A percentile compares a stretch with the other conserved stretches of the same genome.
These are phyloP conservation scores for Fraxinus xanthoxyloides DNA, from an alignment of 305 asterid species.

Conservation along the genomic window DNA sequence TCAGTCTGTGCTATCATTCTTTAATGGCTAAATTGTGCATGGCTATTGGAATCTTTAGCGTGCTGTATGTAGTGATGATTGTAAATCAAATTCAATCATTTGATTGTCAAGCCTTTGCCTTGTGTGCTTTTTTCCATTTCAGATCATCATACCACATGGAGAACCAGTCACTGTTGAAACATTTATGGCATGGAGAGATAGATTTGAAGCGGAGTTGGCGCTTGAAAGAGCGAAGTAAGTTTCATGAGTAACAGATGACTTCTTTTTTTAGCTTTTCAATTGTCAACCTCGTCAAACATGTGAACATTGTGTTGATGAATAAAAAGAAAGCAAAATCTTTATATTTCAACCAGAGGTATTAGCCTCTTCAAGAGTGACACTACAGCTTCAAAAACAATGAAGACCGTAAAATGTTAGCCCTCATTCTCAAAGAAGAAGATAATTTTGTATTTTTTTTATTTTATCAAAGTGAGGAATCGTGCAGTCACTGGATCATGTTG, in stretches of 20 bases:
- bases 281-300: conserved; percentile 18
- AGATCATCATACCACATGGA: conserved; percentile 95
- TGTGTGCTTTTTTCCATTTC: conserved; percentile 30
- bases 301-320: background rate
- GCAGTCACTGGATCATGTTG: conserved; percentile 5
- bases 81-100: background rate
- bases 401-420: background rate
- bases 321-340: background rate
- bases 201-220: conserved; percentile 95
- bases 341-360: background rate
- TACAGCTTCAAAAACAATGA: background rate
- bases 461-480: background rate
- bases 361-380: background rate
- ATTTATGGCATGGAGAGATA: conserved; percentile 96
- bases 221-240: conserved; percentile 98
- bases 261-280: conserved; percentile 4
- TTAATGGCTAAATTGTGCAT: background rate
- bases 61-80: background rate
- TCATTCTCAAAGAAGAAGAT: conserved; percentile 6
- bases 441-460: background rate
- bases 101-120: background rate
- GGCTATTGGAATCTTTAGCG: background rate
- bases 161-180: conserved; percentile 94
- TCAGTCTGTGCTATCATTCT: background rate
- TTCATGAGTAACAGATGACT: conserved; percentile 18